These are phyloP conservation scores for Helotiales sp. DNA, from an alignment of 2,329 filamentous ascomycete genomes.

Conservation along the genomic window DNA sequence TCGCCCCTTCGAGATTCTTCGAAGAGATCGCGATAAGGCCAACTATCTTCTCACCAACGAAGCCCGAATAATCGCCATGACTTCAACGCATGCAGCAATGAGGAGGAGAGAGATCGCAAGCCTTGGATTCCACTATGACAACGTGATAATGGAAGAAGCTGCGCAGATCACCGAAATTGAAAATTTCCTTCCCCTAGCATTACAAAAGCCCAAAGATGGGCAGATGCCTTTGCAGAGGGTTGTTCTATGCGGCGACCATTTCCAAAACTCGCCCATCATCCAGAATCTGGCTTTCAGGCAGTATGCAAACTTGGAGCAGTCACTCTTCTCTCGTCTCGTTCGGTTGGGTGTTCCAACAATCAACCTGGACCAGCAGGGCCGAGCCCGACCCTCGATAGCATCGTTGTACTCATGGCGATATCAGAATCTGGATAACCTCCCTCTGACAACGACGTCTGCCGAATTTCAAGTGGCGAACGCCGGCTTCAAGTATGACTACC, in stretches of 20 bases:
- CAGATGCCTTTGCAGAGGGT: conserved; percentile 82
- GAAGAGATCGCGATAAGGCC: conserved; percentile 86
- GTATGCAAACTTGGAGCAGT: conserved; percentile 96
- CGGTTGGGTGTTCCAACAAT: conserved; percentile 91
- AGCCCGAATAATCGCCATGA: conserved; percentile 98
- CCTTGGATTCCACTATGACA: conserved; percentile 97
- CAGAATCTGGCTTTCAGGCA: conserved; percentile 93
- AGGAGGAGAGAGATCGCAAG: conserved; percentile 85
- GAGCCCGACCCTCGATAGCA: conserved; percentile 85
- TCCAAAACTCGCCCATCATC: conserved; percentile 95
- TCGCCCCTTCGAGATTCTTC: conserved; percentile 90
- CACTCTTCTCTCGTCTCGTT: conserved; percentile 88
- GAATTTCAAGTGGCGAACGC: conserved; percentile 86
- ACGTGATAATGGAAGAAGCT: conserved; percentile 97
- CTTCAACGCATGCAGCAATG: conserved; percentile 96
- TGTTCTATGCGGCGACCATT: conserved; percentile 91
- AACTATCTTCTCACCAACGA: conserved; percentile 96
- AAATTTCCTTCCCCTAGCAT: conserved; percentile 91
- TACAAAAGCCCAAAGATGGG: conserved; percentile 80
- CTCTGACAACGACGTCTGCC: conserved; percentile 67
- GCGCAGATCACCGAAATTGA: conserved; percentile 98
- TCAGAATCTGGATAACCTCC: conserved; percentile 76
- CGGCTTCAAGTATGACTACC: conserved; percentile 91
- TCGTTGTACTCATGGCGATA: conserved; percentile 95
- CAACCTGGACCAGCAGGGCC: conserved; percentile 90